phyloP scores from a whole-genome alignment of 2,329 filamentous ascomycete species.

The Paramyrothecium roridum region DNA sequence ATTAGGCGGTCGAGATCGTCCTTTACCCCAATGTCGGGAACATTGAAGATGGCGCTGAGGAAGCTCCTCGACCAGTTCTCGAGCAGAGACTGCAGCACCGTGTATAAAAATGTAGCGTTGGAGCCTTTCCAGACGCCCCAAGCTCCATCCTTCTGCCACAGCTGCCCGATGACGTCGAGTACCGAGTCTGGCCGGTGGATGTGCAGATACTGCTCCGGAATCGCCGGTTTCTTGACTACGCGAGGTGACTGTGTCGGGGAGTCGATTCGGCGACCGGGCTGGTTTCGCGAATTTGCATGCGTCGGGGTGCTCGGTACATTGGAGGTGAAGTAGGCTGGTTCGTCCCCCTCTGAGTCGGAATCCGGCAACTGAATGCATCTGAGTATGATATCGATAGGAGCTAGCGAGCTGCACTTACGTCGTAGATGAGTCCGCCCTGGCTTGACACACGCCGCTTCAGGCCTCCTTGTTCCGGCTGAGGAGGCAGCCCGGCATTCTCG shows the following conservation, averaged over 20 bases:
- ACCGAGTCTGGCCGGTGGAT: conserved; percentile 77
- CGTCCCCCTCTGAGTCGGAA: conserved; percentile 69
- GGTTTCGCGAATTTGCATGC: conserved; percentile 30
- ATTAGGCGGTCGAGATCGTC: conserved; percentile 75
- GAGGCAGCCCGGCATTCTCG: conserved; percentile 32
- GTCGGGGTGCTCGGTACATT: conserved; percentile 53
- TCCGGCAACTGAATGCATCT: conserved; percentile 39
- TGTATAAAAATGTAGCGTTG: conserved; percentile 90
- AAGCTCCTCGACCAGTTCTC: conserved; percentile 92
- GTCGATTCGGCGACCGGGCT: conserved; percentile 23
- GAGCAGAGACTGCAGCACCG: conserved; percentile 77
- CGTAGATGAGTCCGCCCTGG: conserved; percentile 29
- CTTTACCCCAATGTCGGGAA: conserved; percentile 77
- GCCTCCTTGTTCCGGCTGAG: conserved; percentile 14
- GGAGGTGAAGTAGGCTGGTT: conserved; percentile 82
- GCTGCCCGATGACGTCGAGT: conserved; percentile 78
- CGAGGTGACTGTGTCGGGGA: conserved; percentile 23
- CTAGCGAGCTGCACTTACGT: conserved; percentile 21
- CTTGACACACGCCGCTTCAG: conserved; percentile 24
- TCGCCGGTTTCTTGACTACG: conserved; percentile 23
- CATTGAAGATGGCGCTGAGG: conserved; percentile 84
- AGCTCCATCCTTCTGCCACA: conserved; percentile 86
- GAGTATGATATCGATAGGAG: conserved; percentile 6
- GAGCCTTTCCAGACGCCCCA: conserved; percentile 95
- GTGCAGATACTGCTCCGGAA: conserved; percentile 57